Evolutionary conservation across 108 stramenopile genomes (phyloP).

Genomic region (Fistulifera pelliculosa): DNA sequence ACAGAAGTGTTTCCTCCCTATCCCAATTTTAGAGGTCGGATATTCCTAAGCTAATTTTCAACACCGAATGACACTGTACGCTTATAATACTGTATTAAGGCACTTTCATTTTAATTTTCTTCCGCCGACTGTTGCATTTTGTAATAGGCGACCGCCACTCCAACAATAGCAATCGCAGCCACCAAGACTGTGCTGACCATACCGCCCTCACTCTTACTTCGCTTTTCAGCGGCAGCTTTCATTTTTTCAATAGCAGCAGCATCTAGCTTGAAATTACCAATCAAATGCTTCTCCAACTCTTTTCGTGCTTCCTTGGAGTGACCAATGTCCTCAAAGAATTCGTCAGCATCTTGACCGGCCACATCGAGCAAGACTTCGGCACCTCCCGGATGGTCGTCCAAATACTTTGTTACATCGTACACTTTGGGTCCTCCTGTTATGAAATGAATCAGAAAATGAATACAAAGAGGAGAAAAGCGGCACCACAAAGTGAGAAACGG

Average conservation of each 20-base stretch:
- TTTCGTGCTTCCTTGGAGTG: constrained; percentile 89
- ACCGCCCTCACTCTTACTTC: constrained; percentile 8
- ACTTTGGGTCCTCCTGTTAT: constrained; percentile 86
- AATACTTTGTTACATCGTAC: constrained; percentile 94
- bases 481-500: too few species aligned
- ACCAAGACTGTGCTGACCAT: constrained; percentile 22
- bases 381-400: constrained; percentile 96
- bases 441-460: not conserved
- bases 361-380: constrained; percentile 91
- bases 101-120: not conserved
- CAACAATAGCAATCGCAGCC: constrained; percentile 23
- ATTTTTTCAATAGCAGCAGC: constrained; percentile 57
- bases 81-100: too few species aligned
- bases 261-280: constrained; percentile 69
- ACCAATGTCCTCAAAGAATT: constrained; percentile 97
- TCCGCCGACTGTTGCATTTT: constrained; percentile 3
- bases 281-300: constrained; percentile 71
- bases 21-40: too few species aligned
- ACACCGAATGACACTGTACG: too few species aligned
- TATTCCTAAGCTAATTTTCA: too few species aligned
- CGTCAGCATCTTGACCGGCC: constrained; percentile 87
- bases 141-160: constrained; percentile 31
- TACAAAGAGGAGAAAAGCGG: too few species aligned
- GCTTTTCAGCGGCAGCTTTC: constrained; percentile 49
- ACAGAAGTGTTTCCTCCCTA: too few species aligned